Evolutionary conservation across 768 basidiomycete genomes (phyloP), one percentile per base, ranked within the genome.

Genomic region (Lentinula lateritia): DNA sequence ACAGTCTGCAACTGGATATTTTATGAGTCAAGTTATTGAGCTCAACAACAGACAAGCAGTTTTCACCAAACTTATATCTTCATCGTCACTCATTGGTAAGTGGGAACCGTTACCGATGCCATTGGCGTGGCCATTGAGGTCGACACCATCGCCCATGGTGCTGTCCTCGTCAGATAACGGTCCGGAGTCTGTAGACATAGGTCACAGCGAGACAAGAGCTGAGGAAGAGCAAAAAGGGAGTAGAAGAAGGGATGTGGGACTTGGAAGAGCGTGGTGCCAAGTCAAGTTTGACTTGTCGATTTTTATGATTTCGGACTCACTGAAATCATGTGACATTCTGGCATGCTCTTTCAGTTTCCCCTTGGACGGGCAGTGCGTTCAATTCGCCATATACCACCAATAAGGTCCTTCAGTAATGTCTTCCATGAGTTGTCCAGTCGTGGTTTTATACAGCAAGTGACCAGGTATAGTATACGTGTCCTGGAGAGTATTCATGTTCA

Each of bases 51-150:
- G 62, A 64, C 48, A 61, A 67, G 52, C 35, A 34, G 50, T 50
- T 77, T 83, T 66, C 72, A 92, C 91, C 71, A 90, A 76, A 50
- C 89, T 89, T 72, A 85, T 72, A 66, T 90, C 87, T 50, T 87
- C 86, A 56, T 85, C 88, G 62, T 89, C 88, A 64, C 87, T 89
- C 81, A 87, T 82, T 28, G 58, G 42, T 39, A 79, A 76, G 55
- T 68, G 75, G 76, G 68, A 75, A 13, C 76, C 73, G 23, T 72
- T 72, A 28, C 76, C 75, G 61, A 61, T 71, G 63, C 74, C 74
- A 67, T 77, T 78, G 52, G 77, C 76, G 65, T 84, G 83, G 62
- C 76, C 75, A 64, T 80, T 80, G 63, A 71, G 71, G 71, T 71
- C 73, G 66, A 74, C 70, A 66, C 77, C 78, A 61, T 75, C 66